Percentiles rank a stretch among this genome's conserved stretches.
Conservation (phyloP, 352 stramenopile genomes). For the Phytopythium helicoides region DNA sequence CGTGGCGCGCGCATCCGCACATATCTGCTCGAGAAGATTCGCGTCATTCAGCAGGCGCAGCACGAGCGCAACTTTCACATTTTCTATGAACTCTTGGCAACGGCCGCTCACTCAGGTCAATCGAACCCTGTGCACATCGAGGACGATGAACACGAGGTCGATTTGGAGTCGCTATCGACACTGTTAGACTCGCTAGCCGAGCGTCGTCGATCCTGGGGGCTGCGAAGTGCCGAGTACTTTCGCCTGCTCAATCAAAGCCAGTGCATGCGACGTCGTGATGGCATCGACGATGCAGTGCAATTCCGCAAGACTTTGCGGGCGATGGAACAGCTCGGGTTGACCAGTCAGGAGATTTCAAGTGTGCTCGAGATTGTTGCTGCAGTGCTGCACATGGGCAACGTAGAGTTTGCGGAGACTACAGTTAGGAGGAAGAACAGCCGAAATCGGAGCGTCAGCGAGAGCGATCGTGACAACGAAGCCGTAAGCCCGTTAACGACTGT, state of each 20-base stretch:
- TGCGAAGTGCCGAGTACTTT: constrained; percentile 41
- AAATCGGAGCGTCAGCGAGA: constrained; percentile 5
- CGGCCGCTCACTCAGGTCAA: constrained; percentile 6
- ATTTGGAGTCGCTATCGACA: constrained; percentile 16
- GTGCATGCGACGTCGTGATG: constrained; percentile 65
- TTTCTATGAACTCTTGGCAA: constrained; percentile 82
- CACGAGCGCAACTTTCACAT: constrained; percentile 88
- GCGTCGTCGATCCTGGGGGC: constrained; percentile 31
- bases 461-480: constrained; percentile 4
- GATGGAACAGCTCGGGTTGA: constrained; percentile 82
- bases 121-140: not conserved
- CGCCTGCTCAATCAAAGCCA: constrained; percentile 69
- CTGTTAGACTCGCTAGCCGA: constrained; percentile 5
- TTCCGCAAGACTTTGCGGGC: constrained; percentile 57
- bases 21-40: constrained; percentile 95
- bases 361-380: constrained; percentile 78
- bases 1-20: constrained; percentile 83
- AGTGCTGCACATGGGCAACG: constrained; percentile 87
- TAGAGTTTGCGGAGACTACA: constrained; percentile 47
- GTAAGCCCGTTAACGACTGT: constrained; percentile 1
- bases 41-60: constrained; percentile 74
- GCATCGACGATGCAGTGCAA: constrained; percentile 60
- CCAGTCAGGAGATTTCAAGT: constrained; percentile 44
- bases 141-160: not conserved
- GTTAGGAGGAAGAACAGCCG: not conserved